Evolutionary conservation across 768 basidiomycete genomes (phyloP), one percentile per base, ranked within the genome.

Genomic region (Cyclocybe cylindracea): DNA sequence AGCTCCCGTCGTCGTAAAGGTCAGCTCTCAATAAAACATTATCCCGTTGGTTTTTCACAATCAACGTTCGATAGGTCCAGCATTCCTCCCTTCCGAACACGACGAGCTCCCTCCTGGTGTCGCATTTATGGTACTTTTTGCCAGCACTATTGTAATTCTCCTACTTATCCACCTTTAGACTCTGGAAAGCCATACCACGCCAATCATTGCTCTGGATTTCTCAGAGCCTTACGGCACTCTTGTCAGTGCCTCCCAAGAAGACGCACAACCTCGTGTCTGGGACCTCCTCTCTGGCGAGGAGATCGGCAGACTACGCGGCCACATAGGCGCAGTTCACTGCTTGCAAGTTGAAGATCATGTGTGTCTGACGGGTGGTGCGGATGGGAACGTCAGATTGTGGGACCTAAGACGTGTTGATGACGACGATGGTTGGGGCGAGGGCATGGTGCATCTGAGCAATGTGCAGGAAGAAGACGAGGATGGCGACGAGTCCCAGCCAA

Each of bases 71-170:
- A 24, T 24, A 87, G 95, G 96, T 2, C 95, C 96, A 0, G 91
- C 91, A 13, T 98, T 99, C 76, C 68, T 99, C 42, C 97, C 97
- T 4, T 97, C 94, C 13, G 97, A 98, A 66, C 97, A 99, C 59
- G 93, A 94, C 59, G 94, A 97, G 47, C 77, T 99, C 31, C 97
- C 97, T 7, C 83, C 87, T 7, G 94, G 93, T 1, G 84, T 98
- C 5, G 97, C 96, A 10, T 99, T 99, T 72, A 98, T 99, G 95
- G 93, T 92, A 70, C 59, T 61, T 60, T 13, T 19, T 29, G 37
- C 41, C 41, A 37, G 19, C 48, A 5, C 13, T 50, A 8, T 46
- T 37, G 32, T 37, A 33, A n/a, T 31, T n/a, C 16, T 29, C 56
- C 49, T 29, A 51, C 56, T 61, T 8, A 60, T 16, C 33, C 38